Evolutionary conservation across 179 eudicot genomes (phyloP).

Genomic region (Patellifolia procumbens): DNA sequence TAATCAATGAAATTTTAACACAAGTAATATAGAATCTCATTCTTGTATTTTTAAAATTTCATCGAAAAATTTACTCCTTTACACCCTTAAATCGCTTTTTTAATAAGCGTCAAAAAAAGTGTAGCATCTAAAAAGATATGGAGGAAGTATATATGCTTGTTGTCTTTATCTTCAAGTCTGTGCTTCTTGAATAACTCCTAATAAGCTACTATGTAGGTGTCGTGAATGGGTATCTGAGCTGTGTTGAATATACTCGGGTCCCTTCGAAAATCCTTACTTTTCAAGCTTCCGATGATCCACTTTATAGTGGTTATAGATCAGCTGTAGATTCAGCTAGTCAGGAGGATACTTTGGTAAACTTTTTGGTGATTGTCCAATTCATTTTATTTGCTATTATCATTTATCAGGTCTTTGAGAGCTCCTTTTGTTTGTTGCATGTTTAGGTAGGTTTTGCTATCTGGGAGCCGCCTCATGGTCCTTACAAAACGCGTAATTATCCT

Average conservation of each 20-base stretch:
- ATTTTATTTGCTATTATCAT: neutral
- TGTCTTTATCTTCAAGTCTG: slow-evolving; percentile 18
- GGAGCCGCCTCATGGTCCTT: slow-evolving; percentile 98
- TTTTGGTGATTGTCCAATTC: neutral
- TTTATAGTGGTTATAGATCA: slow-evolving; percentile 83
- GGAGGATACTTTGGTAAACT: slow-evolving; percentile 80
- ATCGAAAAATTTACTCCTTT: too few species aligned
- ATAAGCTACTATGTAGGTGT: slow-evolving; percentile 47
- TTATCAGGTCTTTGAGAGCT: neutral
- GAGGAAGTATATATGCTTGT: neutral
- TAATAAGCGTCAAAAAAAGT: too few species aligned
- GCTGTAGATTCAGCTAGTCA: slow-evolving; percentile 84
- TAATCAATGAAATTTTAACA: too few species aligned
- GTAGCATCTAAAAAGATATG: too few species aligned
- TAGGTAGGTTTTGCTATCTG: slow-evolving; percentile 89
- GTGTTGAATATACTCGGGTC: slow-evolving; percentile 63
- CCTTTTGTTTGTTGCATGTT: slow-evolving; percentile 19
- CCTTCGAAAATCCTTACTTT: slow-evolving; percentile 80
- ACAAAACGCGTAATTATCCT: slow-evolving; percentile 74
- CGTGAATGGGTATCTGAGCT: slow-evolving; percentile 65
- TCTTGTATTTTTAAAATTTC: too few species aligned
- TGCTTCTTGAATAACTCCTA: slow-evolving; percentile 20
- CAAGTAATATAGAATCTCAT: too few species aligned
- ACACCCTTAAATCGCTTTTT: too few species aligned
- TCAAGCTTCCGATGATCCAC: slow-evolving; percentile 89